phyloP scores from a whole-genome alignment of 108 stramenopile species.

The Cyclostephanos invisitatus region DNA sequence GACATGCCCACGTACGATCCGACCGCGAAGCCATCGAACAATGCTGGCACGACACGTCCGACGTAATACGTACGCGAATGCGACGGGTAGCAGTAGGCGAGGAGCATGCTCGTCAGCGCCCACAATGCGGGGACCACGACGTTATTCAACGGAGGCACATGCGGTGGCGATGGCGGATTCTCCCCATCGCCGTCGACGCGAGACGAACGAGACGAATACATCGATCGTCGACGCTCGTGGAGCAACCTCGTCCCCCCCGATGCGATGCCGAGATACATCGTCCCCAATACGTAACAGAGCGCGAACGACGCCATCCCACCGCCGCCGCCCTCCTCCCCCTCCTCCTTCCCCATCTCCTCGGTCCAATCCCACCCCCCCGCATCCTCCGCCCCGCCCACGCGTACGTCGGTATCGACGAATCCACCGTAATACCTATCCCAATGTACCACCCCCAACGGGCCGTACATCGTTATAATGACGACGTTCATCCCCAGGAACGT shows the following conservation, averaged over 20 bases:
- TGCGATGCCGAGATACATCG: constrained; percentile 39
- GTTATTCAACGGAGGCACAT: constrained; percentile 51
- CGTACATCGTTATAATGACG: constrained; percentile 35
- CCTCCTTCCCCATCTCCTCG: constrained; percentile 47
- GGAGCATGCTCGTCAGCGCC: constrained; percentile 43
- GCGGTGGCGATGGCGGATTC: background rate
- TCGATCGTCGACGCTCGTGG: constrained; percentile 29
- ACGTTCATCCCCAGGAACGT: constrained; percentile 59
- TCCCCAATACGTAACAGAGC: constrained; percentile 32
- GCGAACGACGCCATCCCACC: no score
- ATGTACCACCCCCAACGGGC: constrained; percentile 44
- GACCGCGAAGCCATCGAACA: constrained; percentile 61
- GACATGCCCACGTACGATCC: constrained; percentile 57
- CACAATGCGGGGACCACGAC: constrained; percentile 42
- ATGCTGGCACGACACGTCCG: background rate
- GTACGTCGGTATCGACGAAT: constrained; percentile 25
- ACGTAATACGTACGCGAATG: background rate
- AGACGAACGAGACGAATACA: no score
- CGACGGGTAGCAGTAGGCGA: constrained; percentile 2
- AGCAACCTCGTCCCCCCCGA: constrained; percentile 43
- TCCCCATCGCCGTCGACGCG: no score
- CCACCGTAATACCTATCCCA: constrained; percentile 61
- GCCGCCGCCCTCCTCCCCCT: constrained; percentile 52
- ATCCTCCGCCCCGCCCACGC: constrained; percentile 46
- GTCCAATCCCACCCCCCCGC: constrained; percentile 5